Percentiles rank a stretch among this genome's conserved stretches.
Evolutionary conservation across 1,139 yeast species (phyloP).

Genomic region (Tardiomyces depauwii): DNA sequence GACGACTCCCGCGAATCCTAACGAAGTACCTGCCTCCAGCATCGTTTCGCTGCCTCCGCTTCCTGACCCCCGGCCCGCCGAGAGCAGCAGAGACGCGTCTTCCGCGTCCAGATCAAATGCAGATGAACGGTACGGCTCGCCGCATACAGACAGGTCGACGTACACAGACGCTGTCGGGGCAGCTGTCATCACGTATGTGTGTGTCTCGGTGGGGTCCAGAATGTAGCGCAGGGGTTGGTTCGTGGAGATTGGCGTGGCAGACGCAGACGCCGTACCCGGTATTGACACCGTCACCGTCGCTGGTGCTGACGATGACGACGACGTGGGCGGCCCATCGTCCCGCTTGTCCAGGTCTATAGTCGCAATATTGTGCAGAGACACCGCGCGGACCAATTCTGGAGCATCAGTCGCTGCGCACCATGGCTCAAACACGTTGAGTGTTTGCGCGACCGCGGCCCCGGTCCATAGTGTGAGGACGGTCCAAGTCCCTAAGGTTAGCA

Average conservation of each 20-base stretch:
- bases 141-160: conserved; percentile 14
- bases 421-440: no score
- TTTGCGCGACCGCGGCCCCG: no score
- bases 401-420: no score
- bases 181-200: conserved; percentile 1
- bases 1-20: neutral
- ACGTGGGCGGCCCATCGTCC: no score
- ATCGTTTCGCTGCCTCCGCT: neutral
- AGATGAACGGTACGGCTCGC: conserved; percentile 6
- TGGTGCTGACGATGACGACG: no score
- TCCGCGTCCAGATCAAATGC: neutral
- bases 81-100: neutral
- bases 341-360: no score
- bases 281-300: no score
- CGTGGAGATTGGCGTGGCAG: neutral
- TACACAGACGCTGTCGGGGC: conserved; percentile 6
- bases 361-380: no score
- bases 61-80: neutral
- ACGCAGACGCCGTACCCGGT: neutral
- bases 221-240: neutral
- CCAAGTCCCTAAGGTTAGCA: no score
- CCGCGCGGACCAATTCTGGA: no score
- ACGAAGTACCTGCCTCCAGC: neutral
- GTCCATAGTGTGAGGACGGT: no score
- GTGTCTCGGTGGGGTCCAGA: neutral